phyloP scores from a whole-genome alignment of 2,329 filamentous ascomycete species.

The Monosporascus sp. region DNA sequence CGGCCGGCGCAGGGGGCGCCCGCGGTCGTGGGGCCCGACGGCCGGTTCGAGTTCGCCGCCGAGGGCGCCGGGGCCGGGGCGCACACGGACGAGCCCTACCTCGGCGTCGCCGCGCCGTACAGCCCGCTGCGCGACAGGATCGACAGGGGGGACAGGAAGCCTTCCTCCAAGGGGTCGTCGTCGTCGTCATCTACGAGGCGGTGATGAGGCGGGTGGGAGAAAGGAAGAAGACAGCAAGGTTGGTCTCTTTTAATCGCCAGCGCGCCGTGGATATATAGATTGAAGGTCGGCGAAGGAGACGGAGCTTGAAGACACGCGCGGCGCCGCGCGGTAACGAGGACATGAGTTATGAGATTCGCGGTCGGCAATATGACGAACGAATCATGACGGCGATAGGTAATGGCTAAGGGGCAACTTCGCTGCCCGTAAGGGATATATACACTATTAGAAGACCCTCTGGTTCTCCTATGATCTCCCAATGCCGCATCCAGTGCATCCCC shows the following conservation, averaged over 20 bases:
- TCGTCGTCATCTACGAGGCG: constrained; percentile 5
- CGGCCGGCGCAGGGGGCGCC: constrained; percentile 56
- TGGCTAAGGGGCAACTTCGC: too few species aligned
- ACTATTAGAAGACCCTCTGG: too few species aligned
- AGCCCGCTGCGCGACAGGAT: constrained; percentile 48
- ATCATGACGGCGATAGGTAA: too few species aligned
- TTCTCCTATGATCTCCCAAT: too few species aligned
- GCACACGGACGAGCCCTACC: constrained; percentile 34
- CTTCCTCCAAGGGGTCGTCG: constrained; percentile 17
- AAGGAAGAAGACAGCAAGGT: neutral
- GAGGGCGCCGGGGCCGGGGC: constrained; percentile 30
- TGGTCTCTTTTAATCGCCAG: neutral
- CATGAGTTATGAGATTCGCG: too few species aligned
- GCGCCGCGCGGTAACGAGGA: too few species aligned
- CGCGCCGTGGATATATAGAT: neutral
- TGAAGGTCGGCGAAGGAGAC: too few species aligned
- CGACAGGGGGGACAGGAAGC: constrained; percentile 24
- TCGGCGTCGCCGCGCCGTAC: constrained; percentile 54
- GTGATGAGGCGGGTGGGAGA: neutral
- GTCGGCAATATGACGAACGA: too few species aligned
- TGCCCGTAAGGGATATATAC: too few species aligned
- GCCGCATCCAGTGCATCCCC: too few species aligned
- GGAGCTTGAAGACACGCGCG: too few species aligned
- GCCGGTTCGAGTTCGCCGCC: constrained; percentile 46
- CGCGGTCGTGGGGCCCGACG: constrained; percentile 36